These are phyloP conservation scores for Cryphonectria naterciae DNA, from an alignment of 2,329 filamentous ascomycete genomes.

Conservation along the genomic window DNA sequence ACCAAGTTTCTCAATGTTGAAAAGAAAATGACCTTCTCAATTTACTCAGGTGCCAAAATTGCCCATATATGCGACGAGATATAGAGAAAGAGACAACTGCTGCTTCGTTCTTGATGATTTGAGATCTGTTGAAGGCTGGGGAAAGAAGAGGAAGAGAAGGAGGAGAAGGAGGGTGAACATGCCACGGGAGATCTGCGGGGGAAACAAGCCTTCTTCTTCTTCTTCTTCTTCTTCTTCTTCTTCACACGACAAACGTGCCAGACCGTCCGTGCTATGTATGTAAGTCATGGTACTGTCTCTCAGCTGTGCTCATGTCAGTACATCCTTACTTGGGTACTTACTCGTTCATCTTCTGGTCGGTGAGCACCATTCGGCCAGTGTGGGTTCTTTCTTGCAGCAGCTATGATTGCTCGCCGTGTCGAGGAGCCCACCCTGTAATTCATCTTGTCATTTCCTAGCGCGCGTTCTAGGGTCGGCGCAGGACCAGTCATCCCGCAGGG, in stretches of 20 bases:
- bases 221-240: too few relatives aligned
- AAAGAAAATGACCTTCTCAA: constrained; percentile 10
- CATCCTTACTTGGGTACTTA: not conserved
- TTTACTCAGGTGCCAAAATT: not conserved
- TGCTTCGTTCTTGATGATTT: not conserved
- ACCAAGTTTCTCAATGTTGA: constrained; percentile 16
- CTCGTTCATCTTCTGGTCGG: not conserved
- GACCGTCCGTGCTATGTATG: not conserved
- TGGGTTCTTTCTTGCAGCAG: not conserved
- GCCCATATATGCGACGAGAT: not conserved
- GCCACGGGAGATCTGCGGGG: not conserved
- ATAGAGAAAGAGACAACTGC: not conserved
- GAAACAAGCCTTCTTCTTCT: not conserved
- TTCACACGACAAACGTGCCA: not conserved
- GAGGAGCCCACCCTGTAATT: constrained; percentile 4
- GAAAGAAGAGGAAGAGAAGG: not conserved
- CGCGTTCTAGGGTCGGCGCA: constrained; percentile 5
- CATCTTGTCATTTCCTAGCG: constrained; percentile 16
- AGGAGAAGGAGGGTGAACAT: not conserved
- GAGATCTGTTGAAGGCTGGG: not conserved
- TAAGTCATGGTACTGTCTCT: not conserved
- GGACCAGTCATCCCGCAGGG: constrained; percentile 15
- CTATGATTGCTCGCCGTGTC: not conserved
- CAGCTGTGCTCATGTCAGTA: not conserved
- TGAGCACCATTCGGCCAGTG: not conserved